These are phyloP conservation scores for Willaertia magna DNA, from an alignment of 208 protist genomes.

Conservation along the genomic window DNA sequence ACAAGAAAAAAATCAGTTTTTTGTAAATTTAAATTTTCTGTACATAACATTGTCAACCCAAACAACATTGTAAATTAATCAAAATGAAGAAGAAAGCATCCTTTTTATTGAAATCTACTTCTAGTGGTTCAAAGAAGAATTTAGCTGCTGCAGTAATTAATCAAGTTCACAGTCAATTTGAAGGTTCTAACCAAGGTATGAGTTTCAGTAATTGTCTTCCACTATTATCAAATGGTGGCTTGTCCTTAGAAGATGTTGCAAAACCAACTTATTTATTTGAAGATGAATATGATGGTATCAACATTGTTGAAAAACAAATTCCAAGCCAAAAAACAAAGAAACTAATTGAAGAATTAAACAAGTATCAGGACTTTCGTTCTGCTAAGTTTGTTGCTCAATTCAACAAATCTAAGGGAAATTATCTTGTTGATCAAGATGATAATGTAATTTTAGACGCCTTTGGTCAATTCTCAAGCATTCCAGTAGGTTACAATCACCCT, in stretches of 20 bases:
- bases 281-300: neutral
- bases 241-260: neutral
- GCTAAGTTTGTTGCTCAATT: slow-evolving; percentile 39
- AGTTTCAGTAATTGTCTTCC: too few relatives aligned
- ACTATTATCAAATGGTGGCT: too few relatives aligned
- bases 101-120: too few relatives aligned
- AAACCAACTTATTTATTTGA: neutral
- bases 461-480: slow-evolving; percentile 42
- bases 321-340: slow-evolving; percentile 33
- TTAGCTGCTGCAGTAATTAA: too few relatives aligned
- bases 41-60: too few relatives aligned
- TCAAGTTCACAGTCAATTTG: too few relatives aligned
- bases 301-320: slow-evolving; percentile 21
- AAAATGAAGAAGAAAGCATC: too few relatives aligned
- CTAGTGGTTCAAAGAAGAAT: too few relatives aligned
- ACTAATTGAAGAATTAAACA: slow-evolving; percentile 23
- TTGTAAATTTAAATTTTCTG: too few relatives aligned
- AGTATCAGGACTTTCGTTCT: slow-evolving; percentile 32
- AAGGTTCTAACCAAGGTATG: too few relatives aligned
- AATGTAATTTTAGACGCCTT: slow-evolving; percentile 47
- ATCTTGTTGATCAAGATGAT: slow-evolving; percentile 46
- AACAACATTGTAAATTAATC: too few relatives aligned
- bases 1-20: too few relatives aligned
- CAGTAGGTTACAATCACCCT: slow-evolving; percentile 49
- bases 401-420: slow-evolving; percentile 42